Evolutionary conservation across 768 basidiomycete species (phyloP), one percentile per base, ranked within the genome.

Genomic region (Ephemerocybe angulata): DNA sequence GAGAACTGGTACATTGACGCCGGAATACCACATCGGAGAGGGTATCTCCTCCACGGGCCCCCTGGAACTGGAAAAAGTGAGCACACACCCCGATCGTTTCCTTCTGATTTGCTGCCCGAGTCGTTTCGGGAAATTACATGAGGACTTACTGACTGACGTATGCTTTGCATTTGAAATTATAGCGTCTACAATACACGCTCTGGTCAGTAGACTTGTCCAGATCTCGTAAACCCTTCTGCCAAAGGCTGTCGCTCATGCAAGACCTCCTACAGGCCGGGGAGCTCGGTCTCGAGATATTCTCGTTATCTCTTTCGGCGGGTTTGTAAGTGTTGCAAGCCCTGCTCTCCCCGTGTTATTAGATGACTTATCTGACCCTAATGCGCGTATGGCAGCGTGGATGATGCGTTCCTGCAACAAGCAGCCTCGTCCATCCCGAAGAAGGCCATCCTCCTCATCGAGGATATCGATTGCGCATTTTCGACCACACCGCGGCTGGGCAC

Each of bases 241-340:
- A n/a, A 7, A 11, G 37, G 12, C 27, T 7, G 19, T 3, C n/a
- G 6, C 5, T 10, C 28, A 25, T 27, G 52, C 40, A 58, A 50
- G 55, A 29, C 41, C 42, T 22, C 43, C n/a, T 3, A 5, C 37
- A 75, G 73, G 77, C 78, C 5, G 78, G 79, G 5, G 89, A 90
- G 65, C 74, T 95, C 10, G 82, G 84, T 4, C 76, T 96, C n/a
- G 90, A 94, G 67, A 92, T 96, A 52, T 94, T 90, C 62, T 71
- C 79, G 1, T 62, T 85, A 13, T 81, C 81, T 0, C 67, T 84
- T 0, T 73, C 80, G 1, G 74, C 80, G 17, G 64, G 68, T 40
- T 74, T 73, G 80, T 83, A 62, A 31, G 76, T 67, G 44, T 41
- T 6, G 38, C 38, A 5, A 17, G 38, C n/a, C 15, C 5, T 17